A percentile compares a stretch with the other conserved stretches of the same genome.
Conservation (phyloP, 441 rosid genomes). For the Kokia cookei region DNA sequence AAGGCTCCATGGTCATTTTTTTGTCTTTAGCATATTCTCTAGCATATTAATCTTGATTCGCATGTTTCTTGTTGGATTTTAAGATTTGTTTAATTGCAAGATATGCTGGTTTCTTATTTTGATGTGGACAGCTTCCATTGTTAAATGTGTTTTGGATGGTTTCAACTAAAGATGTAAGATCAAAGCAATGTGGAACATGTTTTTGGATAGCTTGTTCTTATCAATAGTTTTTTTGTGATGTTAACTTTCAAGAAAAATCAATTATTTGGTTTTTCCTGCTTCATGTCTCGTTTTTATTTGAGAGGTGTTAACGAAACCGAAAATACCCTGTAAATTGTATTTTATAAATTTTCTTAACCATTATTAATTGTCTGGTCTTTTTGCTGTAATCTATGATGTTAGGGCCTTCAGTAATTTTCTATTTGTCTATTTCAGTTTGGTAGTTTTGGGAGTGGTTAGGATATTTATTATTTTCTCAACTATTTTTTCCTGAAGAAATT, state of each 20-base stretch:
- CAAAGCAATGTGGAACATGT: background rate
- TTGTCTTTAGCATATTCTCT: background rate
- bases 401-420: background rate
- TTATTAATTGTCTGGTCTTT: background rate
- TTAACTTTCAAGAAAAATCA: background rate
- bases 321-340: background rate
- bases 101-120: background rate
- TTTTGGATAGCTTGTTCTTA: background rate
- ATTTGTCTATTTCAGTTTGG: constrained; percentile 9
- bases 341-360: background rate
- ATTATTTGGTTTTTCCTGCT: background rate
- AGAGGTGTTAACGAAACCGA: background rate
- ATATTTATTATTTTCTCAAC: constrained; percentile 2
- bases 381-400: background rate
- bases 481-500: background rate
- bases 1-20: background rate
- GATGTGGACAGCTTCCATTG: background rate
- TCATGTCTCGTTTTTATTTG: background rate
- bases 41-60: background rate
- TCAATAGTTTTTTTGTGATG: background rate
- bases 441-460: constrained; percentile 14
- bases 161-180: background rate
- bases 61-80: background rate
- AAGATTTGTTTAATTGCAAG: background rate
- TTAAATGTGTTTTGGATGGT: background rate